Conservation (phyloP, 345 rosid species). For the Odontarrhena argentea region DNA sequence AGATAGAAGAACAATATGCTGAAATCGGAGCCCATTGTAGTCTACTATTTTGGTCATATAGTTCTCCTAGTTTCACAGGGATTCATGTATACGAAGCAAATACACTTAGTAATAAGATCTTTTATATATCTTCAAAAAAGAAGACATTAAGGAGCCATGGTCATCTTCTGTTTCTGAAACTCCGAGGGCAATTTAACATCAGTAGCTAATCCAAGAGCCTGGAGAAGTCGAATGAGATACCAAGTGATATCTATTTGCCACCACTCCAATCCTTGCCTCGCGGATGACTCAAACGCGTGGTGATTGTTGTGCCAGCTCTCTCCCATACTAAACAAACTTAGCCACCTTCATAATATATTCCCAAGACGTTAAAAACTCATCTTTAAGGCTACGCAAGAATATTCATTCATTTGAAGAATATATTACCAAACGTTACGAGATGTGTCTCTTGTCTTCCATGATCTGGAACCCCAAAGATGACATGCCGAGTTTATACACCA, state of each 20-base stretch:
- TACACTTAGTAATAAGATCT: too few species aligned
- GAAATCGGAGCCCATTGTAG: too few species aligned
- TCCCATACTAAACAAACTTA: conserved; percentile 76
- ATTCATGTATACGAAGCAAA: too few species aligned
- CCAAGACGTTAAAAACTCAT: not conserved
- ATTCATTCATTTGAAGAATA: not conserved
- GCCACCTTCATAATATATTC: conserved; percentile 56
- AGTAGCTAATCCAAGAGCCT: conserved; percentile 65
- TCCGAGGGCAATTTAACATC: conserved; percentile 69
- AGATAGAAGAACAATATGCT: too few species aligned
- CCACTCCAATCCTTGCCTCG: conserved; percentile 85
- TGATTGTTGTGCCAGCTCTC: conserved; percentile 96
- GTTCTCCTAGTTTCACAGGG: too few species aligned
- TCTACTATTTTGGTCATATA: too few species aligned
- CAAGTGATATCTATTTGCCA: conserved; percentile 89
- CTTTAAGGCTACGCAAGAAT: too few species aligned
- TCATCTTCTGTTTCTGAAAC: conserved; percentile 56
- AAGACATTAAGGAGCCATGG: conserved; percentile 26
- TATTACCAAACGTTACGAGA: conserved; percentile 79
- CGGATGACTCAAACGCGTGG: conserved; percentile 80
- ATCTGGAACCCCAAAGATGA: conserved; percentile 81
- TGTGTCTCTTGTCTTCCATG: conserved; percentile 79
- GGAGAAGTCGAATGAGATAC: conserved; percentile 59
- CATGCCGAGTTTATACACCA: conserved; percentile 90
- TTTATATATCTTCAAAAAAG: not conserved